These are phyloP conservation scores for Colletotrichum sublineola DNA, from an alignment of 2,329 filamentous ascomycete species.

Conservation along the genomic window DNA sequence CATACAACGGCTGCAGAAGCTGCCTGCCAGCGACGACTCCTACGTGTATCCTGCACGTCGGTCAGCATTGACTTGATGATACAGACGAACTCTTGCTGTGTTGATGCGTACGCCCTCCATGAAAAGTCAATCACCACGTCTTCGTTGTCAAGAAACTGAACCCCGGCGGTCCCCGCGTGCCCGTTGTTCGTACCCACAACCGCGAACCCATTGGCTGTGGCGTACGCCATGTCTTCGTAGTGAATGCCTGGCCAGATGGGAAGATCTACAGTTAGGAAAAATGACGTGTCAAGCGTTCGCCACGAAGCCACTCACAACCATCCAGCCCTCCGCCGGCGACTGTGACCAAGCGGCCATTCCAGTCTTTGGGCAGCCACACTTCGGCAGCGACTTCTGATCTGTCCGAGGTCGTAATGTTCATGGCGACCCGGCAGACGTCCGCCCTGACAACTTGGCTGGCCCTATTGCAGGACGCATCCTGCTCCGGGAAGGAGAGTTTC, in stretches of 20 bases:
- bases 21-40: constrained; percentile 63
- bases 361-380: constrained; percentile 61
- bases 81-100: too few species aligned
- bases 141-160: constrained; percentile 51
- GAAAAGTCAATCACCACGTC: constrained; percentile 55
- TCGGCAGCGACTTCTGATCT: constrained; percentile 59
- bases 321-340: constrained; percentile 64
- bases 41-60: constrained; percentile 55
- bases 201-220: constrained; percentile 58
- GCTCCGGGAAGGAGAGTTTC: constrained; percentile 50
- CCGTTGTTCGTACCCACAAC: constrained; percentile 65
- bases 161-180: constrained; percentile 59
- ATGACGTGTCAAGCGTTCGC: not conserved
- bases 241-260: constrained; percentile 51
- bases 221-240: constrained; percentile 62
- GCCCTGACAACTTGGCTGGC: constrained; percentile 37
- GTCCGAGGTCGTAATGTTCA: constrained; percentile 49
- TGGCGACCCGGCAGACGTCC: constrained; percentile 48
- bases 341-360: constrained; percentile 60
- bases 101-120: constrained; percentile 47
- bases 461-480: constrained; percentile 51
- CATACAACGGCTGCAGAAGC: constrained; percentile 63
- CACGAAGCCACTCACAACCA: constrained; percentile 53
- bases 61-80: not conserved
- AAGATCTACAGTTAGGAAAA: not conserved